Evolutionary conservation across 164 flowering plant species (phyloP), one percentile per base, ranked within the genome.

Genomic region (Stephania japonica): DNA sequence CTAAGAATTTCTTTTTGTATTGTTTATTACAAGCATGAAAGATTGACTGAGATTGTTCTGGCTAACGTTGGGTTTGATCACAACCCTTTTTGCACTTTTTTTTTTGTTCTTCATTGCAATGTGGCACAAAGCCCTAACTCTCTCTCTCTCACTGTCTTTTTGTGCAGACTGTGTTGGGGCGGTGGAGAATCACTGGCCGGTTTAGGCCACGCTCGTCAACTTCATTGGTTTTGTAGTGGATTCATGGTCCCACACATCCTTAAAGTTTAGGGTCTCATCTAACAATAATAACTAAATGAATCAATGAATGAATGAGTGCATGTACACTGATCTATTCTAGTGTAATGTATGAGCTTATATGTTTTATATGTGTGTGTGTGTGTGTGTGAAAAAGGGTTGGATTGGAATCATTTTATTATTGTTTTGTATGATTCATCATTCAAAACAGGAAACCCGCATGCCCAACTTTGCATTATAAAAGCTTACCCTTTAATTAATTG

Each of bases 221-320:
- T 42, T 13, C 73, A 71, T 71, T 71, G 73, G 73, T 38, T 62
- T 71, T 49, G 42, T 71, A 71, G 67, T 71, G 73, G 73, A 71
- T 62, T 71, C 6, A 41, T 26, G 67, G 73, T 10, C 73, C 67
- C 67, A 23, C 66, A 8, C 25, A 26, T 41, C 67, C 50, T 42
- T 63, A n/a, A 61, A 71, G 47, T 56, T 4, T 65, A 63, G 26
- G 14, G 7, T 19, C 25, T 19, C 19, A 21, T 19, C 64, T 61
- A 61, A 16, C 1, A 32, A 23, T 23, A 71, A 71, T 27, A 71
- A 26, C 38, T 62, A 21, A 3, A 19, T 69, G 71, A 38, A 38
- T 14, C 62, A 56, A 19, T 68, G 70, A 42, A n/a, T 68, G 25
- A 68, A 68, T 42, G 50, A 42, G 70, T 68, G 70, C 70, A 10